Percentiles rank a stretch among this genome's conserved stretches.
phyloP scores from a whole-genome alignment of 192 early-diverging fungal species.

The Chytriomyces sp. region DNA sequence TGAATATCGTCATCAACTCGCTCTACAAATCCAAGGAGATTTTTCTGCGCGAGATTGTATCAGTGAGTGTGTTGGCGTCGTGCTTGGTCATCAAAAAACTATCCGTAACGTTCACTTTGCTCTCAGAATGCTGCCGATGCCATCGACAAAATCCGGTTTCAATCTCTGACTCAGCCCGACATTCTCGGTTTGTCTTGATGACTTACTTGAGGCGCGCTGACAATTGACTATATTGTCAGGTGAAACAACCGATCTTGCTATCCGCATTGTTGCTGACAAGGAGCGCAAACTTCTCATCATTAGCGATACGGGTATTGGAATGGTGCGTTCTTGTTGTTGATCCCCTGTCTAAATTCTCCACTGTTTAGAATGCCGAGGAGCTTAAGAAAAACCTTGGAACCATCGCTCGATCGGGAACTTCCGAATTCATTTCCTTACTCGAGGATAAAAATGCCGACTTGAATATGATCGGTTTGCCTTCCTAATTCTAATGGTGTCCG shows the following conservation, averaged over 20 bases:
- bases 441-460: conserved; percentile 67
- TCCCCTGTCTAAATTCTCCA: neutral
- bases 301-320: conserved; percentile 92
- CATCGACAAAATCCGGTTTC: conserved; percentile 89
- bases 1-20: conserved; percentile 94
- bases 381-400: conserved; percentile 92
- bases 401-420: conserved; percentile 97
- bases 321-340: conserved; percentile 47
- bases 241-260: conserved; percentile 71
- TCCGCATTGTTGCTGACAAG: conserved; percentile 78
- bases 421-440: conserved; percentile 80
- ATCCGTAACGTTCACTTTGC: neutral
- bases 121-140: conserved; percentile 88
- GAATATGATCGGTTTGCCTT: conserved; percentile 3
- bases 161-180: conserved; percentile 68
- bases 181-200: conserved; percentile 44
- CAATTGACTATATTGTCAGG: neutral
- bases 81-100: conserved; percentile 5
- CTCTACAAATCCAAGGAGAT: conserved; percentile 95
- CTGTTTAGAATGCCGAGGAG: conserved; percentile 66
- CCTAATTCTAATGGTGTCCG: neutral
- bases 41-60: conserved; percentile 95
- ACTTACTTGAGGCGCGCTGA: neutral
- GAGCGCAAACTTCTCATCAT: conserved; percentile 78
- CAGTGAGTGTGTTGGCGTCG: conserved; percentile 38